phyloP scores from a whole-genome alignment of 1,139 yeast genomes.

The Pichia inconspicua region DNA sequence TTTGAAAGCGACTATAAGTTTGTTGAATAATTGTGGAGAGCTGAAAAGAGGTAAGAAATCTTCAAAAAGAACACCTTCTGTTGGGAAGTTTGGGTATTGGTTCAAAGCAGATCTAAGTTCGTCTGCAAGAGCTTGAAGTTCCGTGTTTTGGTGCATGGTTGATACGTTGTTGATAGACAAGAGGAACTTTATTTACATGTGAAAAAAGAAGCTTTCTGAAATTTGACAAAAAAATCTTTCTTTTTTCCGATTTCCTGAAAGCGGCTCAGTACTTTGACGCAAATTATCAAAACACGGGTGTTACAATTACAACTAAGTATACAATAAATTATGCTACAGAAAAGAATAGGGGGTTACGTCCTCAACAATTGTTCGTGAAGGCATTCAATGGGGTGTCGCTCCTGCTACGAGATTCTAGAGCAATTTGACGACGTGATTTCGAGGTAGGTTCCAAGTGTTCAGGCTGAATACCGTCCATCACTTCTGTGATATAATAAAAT shows the following conservation, averaged over 20 bases:
- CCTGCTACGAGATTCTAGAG: conserved; percentile 10
- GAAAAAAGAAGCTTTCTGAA: not conserved
- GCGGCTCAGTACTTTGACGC: not conserved
- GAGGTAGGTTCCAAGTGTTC: not conserved
- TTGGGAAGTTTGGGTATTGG: conserved; percentile 90
- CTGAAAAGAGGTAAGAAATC: conserved; percentile 93
- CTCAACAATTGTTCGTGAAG: conserved; percentile 24
- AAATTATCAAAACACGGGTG: not conserved
- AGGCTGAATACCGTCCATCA: conserved; percentile 34
- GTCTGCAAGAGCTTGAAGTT: conserved; percentile 34
- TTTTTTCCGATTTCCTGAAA: not conserved
- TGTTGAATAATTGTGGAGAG: conserved; percentile 70
- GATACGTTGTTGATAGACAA: not conserved
- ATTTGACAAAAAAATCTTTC: not conserved
- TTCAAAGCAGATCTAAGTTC: conserved; percentile 60
- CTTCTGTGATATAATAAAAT: conserved; percentile 70
- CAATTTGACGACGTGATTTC: not conserved
- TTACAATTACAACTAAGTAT: not conserved
- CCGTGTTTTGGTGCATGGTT: conserved; percentile 12
- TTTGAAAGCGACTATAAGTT: conserved; percentile 74
- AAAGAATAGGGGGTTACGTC: not conserved
- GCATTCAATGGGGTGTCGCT: conserved; percentile 24
- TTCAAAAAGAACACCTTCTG: conserved; percentile 88
- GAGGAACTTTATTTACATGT: not conserved
- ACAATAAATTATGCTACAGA: not conserved